Base-by-base conservation (phyloP, 495 filamentous ascomycete species). In the Aspergillus kassunensis region DNA sequence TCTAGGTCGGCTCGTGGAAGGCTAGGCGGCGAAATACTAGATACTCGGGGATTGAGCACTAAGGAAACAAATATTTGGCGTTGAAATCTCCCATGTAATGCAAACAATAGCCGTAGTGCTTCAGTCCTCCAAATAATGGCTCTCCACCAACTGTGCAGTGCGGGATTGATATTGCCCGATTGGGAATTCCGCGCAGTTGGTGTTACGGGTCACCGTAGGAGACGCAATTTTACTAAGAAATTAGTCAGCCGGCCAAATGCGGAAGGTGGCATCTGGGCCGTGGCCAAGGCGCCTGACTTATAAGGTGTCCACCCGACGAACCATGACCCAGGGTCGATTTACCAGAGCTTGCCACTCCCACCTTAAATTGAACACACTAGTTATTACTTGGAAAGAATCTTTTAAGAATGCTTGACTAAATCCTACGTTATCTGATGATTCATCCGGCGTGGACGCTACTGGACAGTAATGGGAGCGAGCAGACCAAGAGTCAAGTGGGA, bases 81-180 rank as follows among this genome's bases (percentile, higher is more conserved):
- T 2, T 35, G 29, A 36, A 20, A 12, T 23, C 15, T 43, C 19
- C 30, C 48, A 52, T 44, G 16, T 27, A 49, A 8, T 23, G 4
- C 2, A 23, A 34, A 6, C 2, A 23, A 34, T 39, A 10, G 23
- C 6, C 4, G 9, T 12, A 15, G 3, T 21, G 18, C 19, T 46
- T 35, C 21, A 6, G 44, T 23, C 18, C 29, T 2, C 15, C 30
- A n/a, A 15, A 25, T 25, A 25, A 13, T 46, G 2, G 19, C 44
- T 39, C 44, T 8, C 34, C 29, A 10, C 41, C 27, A 18, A 46
- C 25, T 35, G 30, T 24, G 20, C 44, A 45, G 53, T 54, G 56
- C 50, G 54, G 54, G 47, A 57, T 25, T 50, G 51, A 58, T 56
- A 46, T 63, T 63, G 56, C 61, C 58, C 43, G 43, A 51, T 60